phyloP scores from a whole-genome alignment of 305 asterid genomes.

The Striga hermonthica region DNA sequence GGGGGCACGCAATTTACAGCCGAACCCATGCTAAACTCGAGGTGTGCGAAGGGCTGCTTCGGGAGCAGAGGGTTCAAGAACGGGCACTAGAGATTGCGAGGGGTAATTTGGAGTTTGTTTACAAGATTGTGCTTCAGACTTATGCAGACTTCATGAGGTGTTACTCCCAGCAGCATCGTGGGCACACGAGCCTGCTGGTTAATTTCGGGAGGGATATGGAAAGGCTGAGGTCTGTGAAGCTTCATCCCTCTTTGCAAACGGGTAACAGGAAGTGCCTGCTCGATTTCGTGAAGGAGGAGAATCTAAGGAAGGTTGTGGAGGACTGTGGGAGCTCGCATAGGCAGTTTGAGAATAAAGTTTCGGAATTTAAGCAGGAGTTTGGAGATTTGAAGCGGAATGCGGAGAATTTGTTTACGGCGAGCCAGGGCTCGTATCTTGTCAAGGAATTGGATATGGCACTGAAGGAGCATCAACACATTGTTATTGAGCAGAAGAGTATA shows the following conservation, averaged over 20 bases:
- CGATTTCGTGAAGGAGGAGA: constrained; percentile 90
- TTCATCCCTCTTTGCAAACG: constrained; percentile 64
- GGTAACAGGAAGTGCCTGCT: constrained; percentile 66
- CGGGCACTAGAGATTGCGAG: constrained; percentile 86
- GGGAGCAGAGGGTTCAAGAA: constrained; percentile 89
- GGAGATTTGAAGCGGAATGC: constrained; percentile 75
- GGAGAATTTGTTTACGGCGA: constrained; percentile 67
- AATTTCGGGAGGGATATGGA: constrained; percentile 81
- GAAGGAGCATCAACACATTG: constrained; percentile 62
- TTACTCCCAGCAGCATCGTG: constrained; percentile 75
- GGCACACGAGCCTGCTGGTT: constrained; percentile 59
- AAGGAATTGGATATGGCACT: constrained; percentile 68
- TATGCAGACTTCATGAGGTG: constrained; percentile 65
- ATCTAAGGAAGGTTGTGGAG: constrained; percentile 64
- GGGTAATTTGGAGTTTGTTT: constrained; percentile 80
- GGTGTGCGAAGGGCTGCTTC: constrained; percentile 61
- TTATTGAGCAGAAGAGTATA: constrained; percentile 83
- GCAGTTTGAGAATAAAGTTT: constrained; percentile 89
- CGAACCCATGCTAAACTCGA: constrained; percentile 55
- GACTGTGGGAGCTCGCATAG: constrained; percentile 81
- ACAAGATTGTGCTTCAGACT: constrained; percentile 68
- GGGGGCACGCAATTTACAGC: constrained; percentile 65
- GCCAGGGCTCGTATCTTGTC: constrained; percentile 53
- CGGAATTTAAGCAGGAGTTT: constrained; percentile 83
- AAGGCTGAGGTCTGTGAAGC: constrained; percentile 63